Conservation (phyloP, 73 alveolate species). For the Durusdinium trenchii region DNA sequence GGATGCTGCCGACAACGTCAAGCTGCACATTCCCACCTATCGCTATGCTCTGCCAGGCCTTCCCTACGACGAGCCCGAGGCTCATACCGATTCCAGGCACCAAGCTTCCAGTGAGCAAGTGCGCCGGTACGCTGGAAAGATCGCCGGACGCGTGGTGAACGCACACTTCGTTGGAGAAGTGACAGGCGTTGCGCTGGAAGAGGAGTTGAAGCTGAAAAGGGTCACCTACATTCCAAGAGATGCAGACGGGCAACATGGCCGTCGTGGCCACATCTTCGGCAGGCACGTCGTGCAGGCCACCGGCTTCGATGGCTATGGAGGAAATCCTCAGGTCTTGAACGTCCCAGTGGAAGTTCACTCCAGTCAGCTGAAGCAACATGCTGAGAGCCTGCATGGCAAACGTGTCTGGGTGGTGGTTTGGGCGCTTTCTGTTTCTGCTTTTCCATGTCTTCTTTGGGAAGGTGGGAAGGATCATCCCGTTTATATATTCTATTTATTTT, state of each 20-base stretch:
- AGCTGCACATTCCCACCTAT: slow-evolving; percentile 63
- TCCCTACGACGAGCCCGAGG: slow-evolving; percentile 11
- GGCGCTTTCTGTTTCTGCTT: background rate
- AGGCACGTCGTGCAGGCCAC: slow-evolving; percentile 64
- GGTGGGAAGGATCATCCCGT: too few species aligned
- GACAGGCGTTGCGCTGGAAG: background rate
- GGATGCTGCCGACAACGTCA: slow-evolving; percentile 59
- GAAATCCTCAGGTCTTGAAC: background rate
- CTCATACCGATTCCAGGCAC: slow-evolving; percentile 28
- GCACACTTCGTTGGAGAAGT: background rate
- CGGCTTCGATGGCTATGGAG: slow-evolving; percentile 59
- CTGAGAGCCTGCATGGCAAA: slow-evolving; percentile 24
- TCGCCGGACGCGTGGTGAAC: background rate
- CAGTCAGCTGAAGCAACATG: slow-evolving; percentile 9
- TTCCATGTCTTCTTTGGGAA: too few species aligned
- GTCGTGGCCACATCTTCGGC: background rate
- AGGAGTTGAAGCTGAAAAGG: background rate
- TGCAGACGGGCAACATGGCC: background rate
- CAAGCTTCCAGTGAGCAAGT: slow-evolving; percentile 46
- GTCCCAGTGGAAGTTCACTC: slow-evolving; percentile 49
- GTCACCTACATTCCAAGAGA: background rate
- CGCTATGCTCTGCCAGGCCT: slow-evolving; percentile 40
- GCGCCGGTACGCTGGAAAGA: slow-evolving; percentile 47
- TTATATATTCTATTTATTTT: too few species aligned
- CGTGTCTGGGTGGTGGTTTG: slow-evolving; percentile 15